Base-by-base conservation (phyloP, 1,284 basidiomycete genomes). In the Cutaneotrichosporon daszewskae region DNA sequence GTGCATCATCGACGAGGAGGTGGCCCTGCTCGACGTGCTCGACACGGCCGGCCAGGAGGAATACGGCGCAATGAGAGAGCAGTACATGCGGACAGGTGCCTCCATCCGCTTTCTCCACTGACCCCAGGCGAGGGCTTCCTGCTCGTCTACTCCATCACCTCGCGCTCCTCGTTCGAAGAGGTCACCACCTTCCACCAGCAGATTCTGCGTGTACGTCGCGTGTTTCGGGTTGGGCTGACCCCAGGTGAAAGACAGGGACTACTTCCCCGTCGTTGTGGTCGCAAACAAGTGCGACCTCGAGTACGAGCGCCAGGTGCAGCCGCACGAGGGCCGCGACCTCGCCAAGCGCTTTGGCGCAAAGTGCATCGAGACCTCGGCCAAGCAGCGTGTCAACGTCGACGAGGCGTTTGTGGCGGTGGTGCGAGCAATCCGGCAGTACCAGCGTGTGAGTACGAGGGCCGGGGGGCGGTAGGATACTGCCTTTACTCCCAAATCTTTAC, bases 271-370 rank as follows among this genome's bases (percentile, higher is more conserved):
- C 56, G 88, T 98, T 51, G 85, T 99, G 39, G 90, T 97, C 8
- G 95, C 91, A 26, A 99, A 99, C 79, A 98, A 99, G 76, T 95
- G 89, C 67, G 95, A 99, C 72, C 75, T 99, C 63, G 95, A 99
- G 68, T 95, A 87, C 66, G 95, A 98, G 72, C 79, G 95, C 48
- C 92, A 97, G 73, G 95, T 99, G 14, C 88, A 89, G 66, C 87
- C 86, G 77, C 90, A 94, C 65, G 94, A 98, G 88, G 95, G 95
- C 10, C 87, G 89, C 47, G 91, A 95, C 62, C 80, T 98, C 47
- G 94, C 95, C 2, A 92, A 90, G 71, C 88, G 92, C 68, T 95
- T 97, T 68, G 86, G 85, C 39, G 96, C 92, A 75, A 87, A 85
- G 62, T 98, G 95, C 72, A 92, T 98, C 57, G 95, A 98, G 74